Base-by-base conservation (phyloP, 2,329 filamentous ascomycete species). In the Tetracladium maxilliforme region DNA sequence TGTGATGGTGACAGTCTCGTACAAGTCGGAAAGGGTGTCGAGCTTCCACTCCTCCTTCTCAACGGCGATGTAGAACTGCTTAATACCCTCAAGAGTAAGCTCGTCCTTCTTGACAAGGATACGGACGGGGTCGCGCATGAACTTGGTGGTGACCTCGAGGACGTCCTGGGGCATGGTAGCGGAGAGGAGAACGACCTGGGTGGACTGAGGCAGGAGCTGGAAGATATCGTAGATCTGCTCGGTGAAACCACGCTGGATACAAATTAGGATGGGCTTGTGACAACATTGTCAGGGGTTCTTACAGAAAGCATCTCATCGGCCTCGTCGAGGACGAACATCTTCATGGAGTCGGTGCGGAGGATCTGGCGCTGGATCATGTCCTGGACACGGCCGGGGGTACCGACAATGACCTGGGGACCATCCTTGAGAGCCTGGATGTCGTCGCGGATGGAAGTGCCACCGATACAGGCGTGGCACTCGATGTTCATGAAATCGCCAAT, bases 161-260 rank as follows among this genome's bases (percentile, higher is more conserved):
- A 98, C 90, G 52, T 98, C 90, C 68, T 94, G 84, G 48, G 90
- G 90, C 76, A 98, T 92, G 56, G 90, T 98, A 48, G 90, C 90
- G 32, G 90, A 95, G 29, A 98, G 75, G 30, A 98, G 81, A 42
- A 95, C 87, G 40, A 98, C 90, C 70, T 98, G 90, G 52, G 87
- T 98, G 36, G 83, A 86, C 63, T 93, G 90, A 30, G 90, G 90
- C 28, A 98, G 79, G 33, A 94, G 81, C 64, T 93, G 87, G 77
- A 94, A 98, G 63, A 98, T 92, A 59, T 98, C 90, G 71, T 98
- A 98, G 65, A 98, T 98, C 68, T 98, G 90, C 69, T 98, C 90
- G 47, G 86, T 93, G 75, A 98, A 98, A 70, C 90, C 90, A 50
- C 87, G 87, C 70, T 82, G 38, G 14, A 27, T 25, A 16, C 28